A percentile compares a stretch with the other conserved stretches of the same genome.
Evolutionary conservation across 495 filamentous ascomycete species (phyloP).

Genomic region (Penicillium roqueforti): DNA sequence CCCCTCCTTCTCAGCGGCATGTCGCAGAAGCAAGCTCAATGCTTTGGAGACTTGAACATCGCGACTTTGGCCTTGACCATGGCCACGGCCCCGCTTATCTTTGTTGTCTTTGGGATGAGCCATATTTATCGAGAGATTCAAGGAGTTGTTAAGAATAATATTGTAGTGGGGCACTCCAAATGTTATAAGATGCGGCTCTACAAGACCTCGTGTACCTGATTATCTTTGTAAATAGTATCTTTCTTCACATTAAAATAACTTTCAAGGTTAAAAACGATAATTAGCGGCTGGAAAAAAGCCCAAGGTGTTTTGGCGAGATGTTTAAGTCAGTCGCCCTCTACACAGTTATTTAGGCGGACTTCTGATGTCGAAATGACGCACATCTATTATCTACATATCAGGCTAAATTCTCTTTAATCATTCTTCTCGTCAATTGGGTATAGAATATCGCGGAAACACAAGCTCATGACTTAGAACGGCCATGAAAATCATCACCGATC

Average conservation of each 20-base stretch:
- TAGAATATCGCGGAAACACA: conserved; percentile 9
- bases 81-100: conserved; percentile 14
- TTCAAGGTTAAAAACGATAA: too few relatives aligned
- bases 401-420: background rate
- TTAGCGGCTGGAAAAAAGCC: too few relatives aligned
- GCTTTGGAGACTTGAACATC: conserved; percentile 75
- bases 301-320: too few relatives aligned
- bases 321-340: too few relatives aligned
- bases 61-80: conserved; percentile 34
- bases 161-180: conserved; percentile 1
- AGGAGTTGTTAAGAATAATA: background rate
- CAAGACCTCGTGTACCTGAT: too few relatives aligned
- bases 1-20: conserved; percentile 76
- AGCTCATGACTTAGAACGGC: background rate
- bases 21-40: conserved; percentile 72
- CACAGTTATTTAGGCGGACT: too few relatives aligned
- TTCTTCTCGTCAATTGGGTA: conserved; percentile 13
- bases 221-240: too few relatives aligned
- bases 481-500: conserved; percentile 30
- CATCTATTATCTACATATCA: too few relatives aligned
- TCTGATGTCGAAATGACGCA: too few relatives aligned
- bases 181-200: background rate
- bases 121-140: background rate
- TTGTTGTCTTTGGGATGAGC: background rate
- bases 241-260: too few relatives aligned